Conservation (phyloP, 2,329 filamentous ascomycete species). For the Periconia sp. region DNA sequence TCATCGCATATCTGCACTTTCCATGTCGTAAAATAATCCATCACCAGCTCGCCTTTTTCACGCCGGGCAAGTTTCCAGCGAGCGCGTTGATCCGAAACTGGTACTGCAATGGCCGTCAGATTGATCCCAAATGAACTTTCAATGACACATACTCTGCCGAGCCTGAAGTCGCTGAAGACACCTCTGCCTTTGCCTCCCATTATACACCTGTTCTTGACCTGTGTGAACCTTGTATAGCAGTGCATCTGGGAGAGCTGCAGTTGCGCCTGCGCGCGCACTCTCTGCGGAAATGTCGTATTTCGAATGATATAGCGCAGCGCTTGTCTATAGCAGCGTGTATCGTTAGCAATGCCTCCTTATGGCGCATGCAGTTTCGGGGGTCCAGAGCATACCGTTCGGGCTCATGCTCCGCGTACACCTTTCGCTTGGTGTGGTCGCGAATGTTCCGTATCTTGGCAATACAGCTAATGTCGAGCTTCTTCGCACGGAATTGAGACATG, state of each 20-base stretch:
- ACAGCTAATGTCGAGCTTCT: constrained; percentile 87
- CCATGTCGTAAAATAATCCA: too few relatives aligned
- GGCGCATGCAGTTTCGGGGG: constrained; percentile 8
- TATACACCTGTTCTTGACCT: constrained; percentile 93
- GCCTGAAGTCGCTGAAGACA: constrained; percentile 91
- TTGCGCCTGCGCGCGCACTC: constrained; percentile 88
- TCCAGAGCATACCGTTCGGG: constrained; percentile 75
- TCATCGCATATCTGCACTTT: constrained; percentile 13
- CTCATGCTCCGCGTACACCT: constrained; percentile 86
- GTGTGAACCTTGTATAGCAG: constrained; percentile 89
- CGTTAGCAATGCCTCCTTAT: constrained; percentile 10
- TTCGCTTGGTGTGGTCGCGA: constrained; percentile 95
- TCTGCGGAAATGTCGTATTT: constrained; percentile 83
- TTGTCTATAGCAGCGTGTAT: constrained; percentile 66
- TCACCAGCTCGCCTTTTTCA: constrained; percentile 97
- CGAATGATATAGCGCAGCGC: constrained; percentile 82
- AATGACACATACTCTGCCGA: constrained; percentile 74
- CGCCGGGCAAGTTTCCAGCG: constrained; percentile 83
- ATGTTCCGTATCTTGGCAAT: constrained; percentile 86
- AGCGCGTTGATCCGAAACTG: constrained; percentile 92
- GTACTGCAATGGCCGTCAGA: constrained; percentile 65
- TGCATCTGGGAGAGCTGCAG: constrained; percentile 95
- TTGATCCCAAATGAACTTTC: too few relatives aligned
- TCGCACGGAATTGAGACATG: constrained; percentile 79
- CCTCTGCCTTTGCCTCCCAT: constrained; percentile 88